Percentiles rank a stretch among this genome's conserved stretches.
Evolutionary conservation across 2,329 filamentous ascomycete genomes (phyloP).

Genomic region (Nannizziopsis barbatae): DNA sequence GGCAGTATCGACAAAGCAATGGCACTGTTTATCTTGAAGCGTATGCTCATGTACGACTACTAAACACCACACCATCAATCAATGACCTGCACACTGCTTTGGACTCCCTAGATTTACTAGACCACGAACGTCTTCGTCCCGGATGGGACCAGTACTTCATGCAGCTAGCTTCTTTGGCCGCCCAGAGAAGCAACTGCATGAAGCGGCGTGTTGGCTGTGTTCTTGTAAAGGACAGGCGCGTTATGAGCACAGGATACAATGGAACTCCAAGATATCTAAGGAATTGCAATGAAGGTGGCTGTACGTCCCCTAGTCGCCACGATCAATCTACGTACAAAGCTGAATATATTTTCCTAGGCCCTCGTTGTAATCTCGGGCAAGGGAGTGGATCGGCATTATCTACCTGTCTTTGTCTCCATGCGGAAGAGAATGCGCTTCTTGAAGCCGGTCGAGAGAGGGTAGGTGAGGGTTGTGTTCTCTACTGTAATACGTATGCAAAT

Average conservation of each 20-base stretch:
- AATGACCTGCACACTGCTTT: slow-evolving; percentile 62
- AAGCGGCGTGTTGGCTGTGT: slow-evolving; percentile 93
- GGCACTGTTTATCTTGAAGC: slow-evolving; percentile 69
- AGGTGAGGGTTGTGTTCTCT: slow-evolving; percentile 67
- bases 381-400: slow-evolving; percentile 61
- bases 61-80: slow-evolving; percentile 70
- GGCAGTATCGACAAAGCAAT: slow-evolving; percentile 56
- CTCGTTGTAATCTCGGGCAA: slow-evolving; percentile 67
- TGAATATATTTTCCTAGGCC: slow-evolving; percentile 28
- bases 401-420: slow-evolving; percentile 93
- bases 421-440: slow-evolving; percentile 91
- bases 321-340: neutral
- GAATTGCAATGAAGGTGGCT: slow-evolving; percentile 91
- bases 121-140: slow-evolving; percentile 69
- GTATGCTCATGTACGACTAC: slow-evolving; percentile 68
- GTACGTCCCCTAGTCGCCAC: slow-evolving; percentile 32
- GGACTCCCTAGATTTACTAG: slow-evolving; percentile 60
- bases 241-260: slow-evolving; percentile 94
- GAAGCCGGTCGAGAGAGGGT: slow-evolving; percentile 90
- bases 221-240: slow-evolving; percentile 70
- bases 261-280: slow-evolving; percentile 80
- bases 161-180: slow-evolving; percentile 83
- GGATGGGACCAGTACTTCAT: slow-evolving; percentile 98
- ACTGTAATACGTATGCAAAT: slow-evolving; percentile 62
- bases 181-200: slow-evolving; percentile 93